These are phyloP conservation scores for Cylindricascospora bacillispora DNA, from an alignment of 1,139 yeast species.

Conservation along the genomic window DNA sequence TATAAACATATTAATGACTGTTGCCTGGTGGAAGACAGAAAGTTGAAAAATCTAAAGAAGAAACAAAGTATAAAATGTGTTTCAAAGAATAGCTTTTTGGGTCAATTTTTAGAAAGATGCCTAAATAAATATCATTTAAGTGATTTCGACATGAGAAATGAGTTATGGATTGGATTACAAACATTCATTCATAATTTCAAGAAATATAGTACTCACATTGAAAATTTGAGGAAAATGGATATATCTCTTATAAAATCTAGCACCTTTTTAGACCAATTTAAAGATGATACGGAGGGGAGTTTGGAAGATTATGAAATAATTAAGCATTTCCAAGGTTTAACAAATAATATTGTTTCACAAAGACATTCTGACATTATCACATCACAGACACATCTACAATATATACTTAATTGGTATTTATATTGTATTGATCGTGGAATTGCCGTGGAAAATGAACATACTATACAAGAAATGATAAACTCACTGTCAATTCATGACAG, in stretches of 20 bases:
- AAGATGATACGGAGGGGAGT: too few relatives aligned
- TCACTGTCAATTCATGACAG: constrained; percentile 41
- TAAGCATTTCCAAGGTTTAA: not conserved
- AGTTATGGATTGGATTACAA: constrained; percentile 11
- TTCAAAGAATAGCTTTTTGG: constrained; percentile 13
- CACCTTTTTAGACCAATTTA: too few relatives aligned
- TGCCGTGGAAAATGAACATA: not conserved
- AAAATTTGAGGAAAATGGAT: too few relatives aligned
- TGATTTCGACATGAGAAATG: constrained; percentile 12
- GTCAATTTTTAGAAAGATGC: constrained; percentile 10
- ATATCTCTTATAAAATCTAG: too few relatives aligned
- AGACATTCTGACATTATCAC: not conserved
- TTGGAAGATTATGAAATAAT: constrained; percentile 4
- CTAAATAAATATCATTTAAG: constrained; percentile 9
- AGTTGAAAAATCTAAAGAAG: not conserved
- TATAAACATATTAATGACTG: not conserved
- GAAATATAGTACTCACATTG: too few relatives aligned
- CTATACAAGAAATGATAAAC: constrained; percentile 29
- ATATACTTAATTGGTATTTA: constrained; percentile 6
- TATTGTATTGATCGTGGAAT: too few relatives aligned
- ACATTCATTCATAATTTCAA: too few relatives aligned
- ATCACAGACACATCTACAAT: constrained; percentile 5
- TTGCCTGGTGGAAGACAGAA: not conserved
- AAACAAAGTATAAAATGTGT: constrained; percentile 3
- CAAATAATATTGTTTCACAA: not conserved